Conservation (phyloP, 129 eudicot species). For the Flaveria ramosissima region DNA sequence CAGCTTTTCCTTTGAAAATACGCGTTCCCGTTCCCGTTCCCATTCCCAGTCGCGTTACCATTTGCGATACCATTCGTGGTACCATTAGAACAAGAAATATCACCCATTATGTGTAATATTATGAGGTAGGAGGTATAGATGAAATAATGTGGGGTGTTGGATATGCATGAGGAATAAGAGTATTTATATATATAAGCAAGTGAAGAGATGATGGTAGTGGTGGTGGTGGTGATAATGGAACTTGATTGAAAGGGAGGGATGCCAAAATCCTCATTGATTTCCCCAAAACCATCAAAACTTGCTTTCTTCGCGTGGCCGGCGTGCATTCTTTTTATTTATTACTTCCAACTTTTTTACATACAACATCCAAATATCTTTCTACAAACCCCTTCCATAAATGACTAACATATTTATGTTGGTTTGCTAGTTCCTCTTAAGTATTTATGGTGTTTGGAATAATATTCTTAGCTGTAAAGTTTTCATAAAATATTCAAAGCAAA, state of each 20-base stretch:
- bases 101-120: constrained; percentile 52
- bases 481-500: background rate
- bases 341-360: constrained; percentile 12
- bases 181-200: constrained; percentile 40
- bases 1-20: constrained; percentile 70
- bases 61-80: constrained; percentile 4
- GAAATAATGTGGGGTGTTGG: constrained; percentile 16
- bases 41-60: constrained; percentile 38
- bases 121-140: background rate
- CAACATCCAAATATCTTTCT: constrained; percentile 15
- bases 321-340: constrained; percentile 39
- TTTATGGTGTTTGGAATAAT: background rate
- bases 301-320: constrained; percentile 67
- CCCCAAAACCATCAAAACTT: constrained; percentile 41
- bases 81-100: constrained; percentile 50
- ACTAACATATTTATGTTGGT: background rate
- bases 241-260: constrained; percentile 20
- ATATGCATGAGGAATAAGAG: constrained; percentile 13
- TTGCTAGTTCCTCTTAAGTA: background rate
- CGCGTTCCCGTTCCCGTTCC: constrained; percentile 40
- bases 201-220: background rate
- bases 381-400: constrained; percentile 1
- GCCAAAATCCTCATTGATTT: constrained; percentile 55
- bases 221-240: constrained; percentile 23
- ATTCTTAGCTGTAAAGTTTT: constrained; percentile 6